A percentile compares a stretch with the other conserved stretches of the same genome.
These are phyloP conservation scores for Hortiboletus rubellus DNA, from an alignment of 1,284 basidiomycete genomes.

Conservation along the genomic window DNA sequence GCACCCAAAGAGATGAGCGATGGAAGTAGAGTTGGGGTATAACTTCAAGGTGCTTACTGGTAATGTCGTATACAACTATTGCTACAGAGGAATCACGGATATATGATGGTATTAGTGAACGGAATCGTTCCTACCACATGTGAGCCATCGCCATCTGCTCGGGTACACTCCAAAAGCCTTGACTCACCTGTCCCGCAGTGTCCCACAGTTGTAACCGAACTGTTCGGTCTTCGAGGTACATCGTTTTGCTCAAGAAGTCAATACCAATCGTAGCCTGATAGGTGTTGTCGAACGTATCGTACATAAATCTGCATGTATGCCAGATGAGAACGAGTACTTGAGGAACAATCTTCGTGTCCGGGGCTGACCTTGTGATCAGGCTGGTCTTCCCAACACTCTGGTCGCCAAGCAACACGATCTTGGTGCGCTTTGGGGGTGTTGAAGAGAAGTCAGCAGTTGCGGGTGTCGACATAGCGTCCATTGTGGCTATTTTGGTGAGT, in stretches of 20 bases:
- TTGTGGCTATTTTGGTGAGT: slow-evolving; percentile 16
- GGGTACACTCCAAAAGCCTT: slow-evolving; percentile 2
- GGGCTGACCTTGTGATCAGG: slow-evolving; percentile 86
- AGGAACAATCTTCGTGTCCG: not conserved
- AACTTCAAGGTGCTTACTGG: slow-evolving; percentile 61
- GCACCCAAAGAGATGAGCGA: slow-evolving; percentile 6
- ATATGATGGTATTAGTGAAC: slow-evolving; percentile 97
- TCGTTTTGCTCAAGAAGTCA: slow-evolving; percentile 99
- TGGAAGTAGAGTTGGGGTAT: not conserved
- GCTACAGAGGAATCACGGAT: slow-evolving; percentile 98
- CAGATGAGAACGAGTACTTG: not conserved
- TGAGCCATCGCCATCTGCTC: not conserved
- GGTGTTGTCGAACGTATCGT: slow-evolving; percentile 99
- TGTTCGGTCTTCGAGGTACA: slow-evolving; percentile 99
- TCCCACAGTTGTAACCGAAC: slow-evolving; percentile 99
- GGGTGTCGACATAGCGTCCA: slow-evolving; percentile 60
- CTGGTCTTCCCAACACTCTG: slow-evolving; percentile 97
- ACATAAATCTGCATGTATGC: slow-evolving; percentile 80
- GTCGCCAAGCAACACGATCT: slow-evolving; percentile 92
- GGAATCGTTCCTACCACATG: slow-evolving; percentile 82
- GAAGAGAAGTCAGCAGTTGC: slow-evolving; percentile 81
- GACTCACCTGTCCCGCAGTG: slow-evolving; percentile 88
- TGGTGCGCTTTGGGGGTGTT: slow-evolving; percentile 89
- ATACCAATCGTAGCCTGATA: slow-evolving; percentile 99
- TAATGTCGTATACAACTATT: slow-evolving; percentile 98